Conservation (phyloP, 2,329 filamentous ascomycete genomes). For the Whalleya microplaca region DNA sequence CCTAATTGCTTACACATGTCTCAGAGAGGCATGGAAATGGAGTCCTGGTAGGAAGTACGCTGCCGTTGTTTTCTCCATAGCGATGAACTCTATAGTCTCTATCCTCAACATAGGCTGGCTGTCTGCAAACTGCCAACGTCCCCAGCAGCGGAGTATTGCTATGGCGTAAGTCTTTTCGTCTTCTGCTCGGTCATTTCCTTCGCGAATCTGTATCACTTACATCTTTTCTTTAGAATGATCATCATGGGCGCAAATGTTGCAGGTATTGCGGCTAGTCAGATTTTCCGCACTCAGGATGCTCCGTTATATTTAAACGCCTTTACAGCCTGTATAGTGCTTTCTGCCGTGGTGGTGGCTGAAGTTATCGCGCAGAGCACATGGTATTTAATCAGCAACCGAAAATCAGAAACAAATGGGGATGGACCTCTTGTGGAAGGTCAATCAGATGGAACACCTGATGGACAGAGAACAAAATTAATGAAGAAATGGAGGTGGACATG, state of each 20-base stretch:
- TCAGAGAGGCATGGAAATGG: slow-evolving; percentile 33
- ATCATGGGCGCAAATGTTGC: slow-evolving; percentile 35
- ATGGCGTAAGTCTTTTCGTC: slow-evolving; percentile 33
- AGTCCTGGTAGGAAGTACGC: slow-evolving; percentile 29
- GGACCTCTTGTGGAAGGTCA: slow-evolving; percentile 17
- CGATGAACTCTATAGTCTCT: slow-evolving; percentile 39
- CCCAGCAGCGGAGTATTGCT: slow-evolving; percentile 34
- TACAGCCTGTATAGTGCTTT: slow-evolving; percentile 29
- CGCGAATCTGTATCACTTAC: background rate
- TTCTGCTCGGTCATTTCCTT: background rate
- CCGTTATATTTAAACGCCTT: slow-evolving; percentile 32
- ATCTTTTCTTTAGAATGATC: slow-evolving; percentile 31
- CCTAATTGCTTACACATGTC: slow-evolving; percentile 42
- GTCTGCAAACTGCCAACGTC: slow-evolving; percentile 33
- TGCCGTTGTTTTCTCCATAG: slow-evolving; percentile 31
- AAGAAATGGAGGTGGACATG: slow-evolving; percentile 32
- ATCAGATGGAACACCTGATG: slow-evolving; percentile 18
- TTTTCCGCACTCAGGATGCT: slow-evolving; percentile 35
- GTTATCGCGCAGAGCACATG: slow-evolving; percentile 23
- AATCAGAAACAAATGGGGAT: slow-evolving; percentile 19
- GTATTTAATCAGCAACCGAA: slow-evolving; percentile 31
- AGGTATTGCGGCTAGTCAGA: slow-evolving; percentile 32
- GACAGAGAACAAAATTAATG: slow-evolving; percentile 24
- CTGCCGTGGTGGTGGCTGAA: slow-evolving; percentile 21
- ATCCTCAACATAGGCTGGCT: slow-evolving; percentile 35